Conservation (phyloP, 2,329 filamentous ascomycete species). For the Claviceps maximensis region DNA sequence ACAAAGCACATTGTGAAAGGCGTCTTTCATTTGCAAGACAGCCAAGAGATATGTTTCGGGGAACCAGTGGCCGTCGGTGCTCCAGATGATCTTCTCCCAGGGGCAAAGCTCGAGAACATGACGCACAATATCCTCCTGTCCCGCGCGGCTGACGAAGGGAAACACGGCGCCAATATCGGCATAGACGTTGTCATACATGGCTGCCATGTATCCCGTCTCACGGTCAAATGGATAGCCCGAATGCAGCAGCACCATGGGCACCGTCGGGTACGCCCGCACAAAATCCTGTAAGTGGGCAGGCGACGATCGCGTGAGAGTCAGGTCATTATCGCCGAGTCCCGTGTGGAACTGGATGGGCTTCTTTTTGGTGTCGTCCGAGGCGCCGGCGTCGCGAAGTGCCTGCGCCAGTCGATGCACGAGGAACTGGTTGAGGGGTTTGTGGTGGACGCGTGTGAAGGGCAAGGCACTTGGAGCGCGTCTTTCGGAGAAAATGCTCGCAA, state of each 20-base stretch:
- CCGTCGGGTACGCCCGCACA: conserved; percentile 52
- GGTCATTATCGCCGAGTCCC: conserved; percentile 68
- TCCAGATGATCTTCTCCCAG: conserved; percentile 64
- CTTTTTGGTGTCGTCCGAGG: conserved; percentile 10
- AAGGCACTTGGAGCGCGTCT: conserved; percentile 7
- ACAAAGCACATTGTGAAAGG: conserved; percentile 52
- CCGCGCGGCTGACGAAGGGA: conserved; percentile 61
- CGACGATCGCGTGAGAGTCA: conserved; percentile 55
- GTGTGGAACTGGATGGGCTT: conserved; percentile 77
- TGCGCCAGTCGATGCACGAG: conserved; percentile 52
- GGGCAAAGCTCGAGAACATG: conserved; percentile 66
- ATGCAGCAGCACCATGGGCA: conserved; percentile 68
- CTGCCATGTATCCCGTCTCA: conserved; percentile 66
- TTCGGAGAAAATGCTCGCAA: conserved; percentile 22
- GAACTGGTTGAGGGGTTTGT: conserved; percentile 54
- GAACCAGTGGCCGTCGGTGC: conserved; percentile 67
- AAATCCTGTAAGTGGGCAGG: conserved; percentile 63
- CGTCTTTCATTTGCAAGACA: conserved; percentile 57
- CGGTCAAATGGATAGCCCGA: conserved; percentile 70
- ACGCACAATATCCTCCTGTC: conserved; percentile 56
- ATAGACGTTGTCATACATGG: conserved; percentile 66
- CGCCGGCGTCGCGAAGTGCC: conserved; percentile 34
- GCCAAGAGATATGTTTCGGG: conserved; percentile 68
- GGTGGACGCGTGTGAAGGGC: conserved; percentile 41
- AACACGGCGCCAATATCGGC: conserved; percentile 77